phyloP scores from a whole-genome alignment of 768 basidiomycete species.

The Pleurotus tuoliensis region DNA sequence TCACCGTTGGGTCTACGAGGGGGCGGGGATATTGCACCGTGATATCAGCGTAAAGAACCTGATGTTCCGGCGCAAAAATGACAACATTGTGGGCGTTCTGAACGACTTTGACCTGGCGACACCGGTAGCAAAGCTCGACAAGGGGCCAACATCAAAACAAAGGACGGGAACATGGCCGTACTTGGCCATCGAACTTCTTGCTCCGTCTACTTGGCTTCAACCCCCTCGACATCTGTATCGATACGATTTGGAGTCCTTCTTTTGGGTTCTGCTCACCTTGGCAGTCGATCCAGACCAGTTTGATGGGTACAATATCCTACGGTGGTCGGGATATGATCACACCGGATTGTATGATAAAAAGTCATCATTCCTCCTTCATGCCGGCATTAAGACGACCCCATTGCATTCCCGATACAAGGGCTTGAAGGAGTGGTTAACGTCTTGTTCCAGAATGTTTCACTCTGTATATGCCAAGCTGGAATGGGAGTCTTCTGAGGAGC shows the following conservation, averaged over 20 bases:
- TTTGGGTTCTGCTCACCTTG: neutral
- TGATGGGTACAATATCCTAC: neutral
- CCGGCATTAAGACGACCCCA: no score
- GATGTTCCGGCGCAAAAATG: neutral
- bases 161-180: conserved; percentile 1
- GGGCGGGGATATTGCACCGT: neutral
- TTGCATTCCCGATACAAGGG: no score
- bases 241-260: conserved; percentile 2
- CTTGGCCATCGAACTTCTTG: neutral
- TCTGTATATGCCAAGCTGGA: neutral
- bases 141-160: neutral
- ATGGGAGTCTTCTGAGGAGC: neutral
- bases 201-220: no score
- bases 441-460: neutral
- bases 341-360: neutral
- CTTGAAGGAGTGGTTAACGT: neutral
- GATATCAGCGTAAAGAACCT: neutral
- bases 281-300: neutral
- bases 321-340: neutral
- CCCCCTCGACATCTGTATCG: conserved; percentile 1
- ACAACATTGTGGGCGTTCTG: neutral
- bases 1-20: neutral
- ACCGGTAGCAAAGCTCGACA: neutral
- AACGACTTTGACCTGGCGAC: conserved; percentile 5
- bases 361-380: no score